Conservation (phyloP, 192 early-diverging fungal genomes). For the Jimgerdemannia lactiflua region DNA sequence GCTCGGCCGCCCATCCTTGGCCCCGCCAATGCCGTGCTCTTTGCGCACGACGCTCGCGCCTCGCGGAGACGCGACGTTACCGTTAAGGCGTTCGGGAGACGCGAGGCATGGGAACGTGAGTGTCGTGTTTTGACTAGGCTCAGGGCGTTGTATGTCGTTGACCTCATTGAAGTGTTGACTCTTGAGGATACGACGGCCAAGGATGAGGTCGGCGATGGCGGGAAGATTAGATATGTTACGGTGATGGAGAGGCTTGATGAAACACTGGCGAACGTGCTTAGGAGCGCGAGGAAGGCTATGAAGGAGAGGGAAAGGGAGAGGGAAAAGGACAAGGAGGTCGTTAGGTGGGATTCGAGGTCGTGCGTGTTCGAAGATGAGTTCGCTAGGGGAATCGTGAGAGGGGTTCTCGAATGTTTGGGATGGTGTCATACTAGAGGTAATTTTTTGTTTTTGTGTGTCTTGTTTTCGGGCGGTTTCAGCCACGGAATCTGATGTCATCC, state of each 20-base stretch:
- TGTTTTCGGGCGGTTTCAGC: too few species aligned
- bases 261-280: slow-evolving; percentile 35
- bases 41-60: slow-evolving; percentile 23
- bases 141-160: slow-evolving; percentile 35
- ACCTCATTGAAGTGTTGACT: slow-evolving; percentile 47
- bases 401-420: too few species aligned
- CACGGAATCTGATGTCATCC: too few species aligned
- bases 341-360: too few species aligned
- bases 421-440: too few species aligned
- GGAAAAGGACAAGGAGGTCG: too few species aligned
- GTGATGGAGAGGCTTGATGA: slow-evolving; percentile 49
- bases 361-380: too few species aligned
- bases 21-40: slow-evolving; percentile 41
- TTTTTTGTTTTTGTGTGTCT: too few species aligned
- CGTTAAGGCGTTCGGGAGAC: slow-evolving; percentile 45
- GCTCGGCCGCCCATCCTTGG: slow-evolving; percentile 35
- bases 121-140: slow-evolving; percentile 39
- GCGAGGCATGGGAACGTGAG: slow-evolving; percentile 53
- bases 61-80: slow-evolving; percentile 19
- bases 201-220: slow-evolving; percentile 2
- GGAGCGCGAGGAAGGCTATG: slow-evolving; percentile 18
- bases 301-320: slow-evolving; percentile 5
- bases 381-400: too few species aligned
- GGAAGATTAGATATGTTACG: slow-evolving; percentile 27
- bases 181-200: slow-evolving; percentile 35